Evolutionary conservation across 2,329 filamentous ascomycete species (phyloP), one percentile per base, ranked within the genome.

Genomic region (Fusarium sp.): DNA sequence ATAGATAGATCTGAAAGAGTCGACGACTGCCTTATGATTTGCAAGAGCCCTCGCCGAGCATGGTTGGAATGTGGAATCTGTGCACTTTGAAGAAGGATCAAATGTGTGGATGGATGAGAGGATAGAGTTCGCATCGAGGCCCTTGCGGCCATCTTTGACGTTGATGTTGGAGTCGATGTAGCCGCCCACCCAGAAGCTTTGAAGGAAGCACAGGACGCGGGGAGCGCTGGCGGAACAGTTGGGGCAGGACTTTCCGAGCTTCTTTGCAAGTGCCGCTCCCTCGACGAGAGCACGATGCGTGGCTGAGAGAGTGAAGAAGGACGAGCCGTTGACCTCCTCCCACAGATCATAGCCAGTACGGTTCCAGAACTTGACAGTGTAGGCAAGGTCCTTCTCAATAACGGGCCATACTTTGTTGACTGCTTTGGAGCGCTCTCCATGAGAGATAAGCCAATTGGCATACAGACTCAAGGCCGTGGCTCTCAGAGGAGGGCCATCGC

Each of bases 261-360:
- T 80, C n/a, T 78, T 77, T 3, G 92, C 91, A n/a, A 94, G 83
- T 3, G 83, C 81, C 55, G 83, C 86, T 14, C 92, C 92, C 77
- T 91, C 87, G 6, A 88, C 81, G 7, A 89, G 80, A n/a, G 87
- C 82, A 73, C 61, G 67, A 76, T 94, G 88, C 53, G 91, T 87
- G 20, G 86, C 85, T 5, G 88, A 86, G 28, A 89, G 80, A 0
- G 92, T 94, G 78, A 94, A 95, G 81, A 93, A 94, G 0, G 90
- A 93, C 22, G 86, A 89, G 49, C 91, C 90, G n/a, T 83, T 80
- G 11, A 93, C 86, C 75, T 94, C 92, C 75, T 94, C 92, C 92
- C 92, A 94, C 1, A 95, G 83, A 75, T 95, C 92, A 68, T 87
- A 94, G 1, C 84, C 84, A 3, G 83, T 85, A 51, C 82, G 75